Evolutionary conservation across 441 rosid genomes (phyloP).

Genomic region (Erodium trifolium): DNA sequence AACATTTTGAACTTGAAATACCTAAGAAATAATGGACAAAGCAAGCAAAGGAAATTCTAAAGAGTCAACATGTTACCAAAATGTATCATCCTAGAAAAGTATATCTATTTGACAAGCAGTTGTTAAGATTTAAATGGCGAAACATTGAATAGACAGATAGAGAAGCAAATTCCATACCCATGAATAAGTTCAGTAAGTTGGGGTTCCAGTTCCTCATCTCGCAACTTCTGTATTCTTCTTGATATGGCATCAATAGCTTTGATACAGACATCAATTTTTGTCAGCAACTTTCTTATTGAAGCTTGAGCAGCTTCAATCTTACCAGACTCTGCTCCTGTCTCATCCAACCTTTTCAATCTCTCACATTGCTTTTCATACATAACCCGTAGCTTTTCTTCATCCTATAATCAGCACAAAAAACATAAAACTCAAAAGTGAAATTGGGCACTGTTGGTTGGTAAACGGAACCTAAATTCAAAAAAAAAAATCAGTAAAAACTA

Average conservation of each 20-base stretch:
- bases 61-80: background rate
- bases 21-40: background rate
- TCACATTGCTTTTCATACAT: conserved; percentile 66
- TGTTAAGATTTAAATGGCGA: background rate
- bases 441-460: too few relatives aligned
- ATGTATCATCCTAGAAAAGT: background rate
- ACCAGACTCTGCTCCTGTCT: conserved; percentile 65
- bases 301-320: conserved; percentile 70
- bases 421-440: background rate
- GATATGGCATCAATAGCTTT: conserved; percentile 66
- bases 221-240: conserved; percentile 60
- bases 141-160: background rate
- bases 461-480: too few relatives aligned
- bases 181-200: conserved; percentile 57
- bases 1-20: background rate
- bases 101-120: background rate
- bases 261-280: conserved; percentile 59
- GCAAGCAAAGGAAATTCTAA: background rate
- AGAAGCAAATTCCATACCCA: conserved; percentile 36
- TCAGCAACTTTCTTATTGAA: conserved; percentile 55
- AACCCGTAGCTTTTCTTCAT: conserved; percentile 72
- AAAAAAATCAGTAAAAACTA: background rate
- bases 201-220: conserved; percentile 85
- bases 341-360: conserved; percentile 48
- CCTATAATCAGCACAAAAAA: conserved; percentile 42